Evolutionary conservation across 176 grass and related monocot species (phyloP).

Genomic region (Phyllostachys edulis): DNA sequence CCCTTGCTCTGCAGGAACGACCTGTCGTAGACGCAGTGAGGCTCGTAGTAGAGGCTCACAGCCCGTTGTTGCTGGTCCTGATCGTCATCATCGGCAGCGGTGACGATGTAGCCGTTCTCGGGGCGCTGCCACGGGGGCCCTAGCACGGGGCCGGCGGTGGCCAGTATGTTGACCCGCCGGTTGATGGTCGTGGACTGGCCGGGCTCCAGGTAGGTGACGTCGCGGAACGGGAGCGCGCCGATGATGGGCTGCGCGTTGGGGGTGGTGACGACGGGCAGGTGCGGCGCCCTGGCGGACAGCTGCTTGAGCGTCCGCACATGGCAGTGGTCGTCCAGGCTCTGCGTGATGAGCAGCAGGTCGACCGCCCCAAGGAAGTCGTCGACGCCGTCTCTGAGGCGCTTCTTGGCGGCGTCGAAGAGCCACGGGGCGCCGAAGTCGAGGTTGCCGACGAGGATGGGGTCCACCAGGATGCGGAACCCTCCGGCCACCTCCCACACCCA

Average conservation of each 20-base stretch:
- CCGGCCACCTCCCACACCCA: conserved; percentile 76
- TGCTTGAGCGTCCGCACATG: conserved; percentile 65
- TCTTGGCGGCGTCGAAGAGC: conserved; percentile 87
- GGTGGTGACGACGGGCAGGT: conserved; percentile 71
- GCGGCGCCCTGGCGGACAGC: conserved; percentile 47
- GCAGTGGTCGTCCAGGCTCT: conserved; percentile 97
- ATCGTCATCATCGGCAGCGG: background rate
- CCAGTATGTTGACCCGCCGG: conserved; percentile 43
- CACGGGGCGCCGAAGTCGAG: conserved; percentile 86
- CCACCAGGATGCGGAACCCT: conserved; percentile 66
- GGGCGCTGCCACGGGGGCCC: conserved; percentile 87
- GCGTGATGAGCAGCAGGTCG: conserved; percentile 83
- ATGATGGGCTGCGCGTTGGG: conserved; percentile 72
- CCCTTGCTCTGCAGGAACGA: conserved; percentile 43
- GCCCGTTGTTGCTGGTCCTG: background rate
- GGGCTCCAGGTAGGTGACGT: conserved; percentile 82
- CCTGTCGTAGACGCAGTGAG: conserved; percentile 73
- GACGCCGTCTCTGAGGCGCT: conserved; percentile 4
- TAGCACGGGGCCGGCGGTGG: conserved; percentile 72
- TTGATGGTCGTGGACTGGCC: conserved; percentile 50
- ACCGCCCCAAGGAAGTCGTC: conserved; percentile 27
- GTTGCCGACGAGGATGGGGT: conserved; percentile 79
- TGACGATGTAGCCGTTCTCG: conserved; percentile 80
- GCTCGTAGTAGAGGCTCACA: conserved; percentile 66
- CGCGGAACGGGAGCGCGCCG: conserved; percentile 36